Evolutionary conservation across 2,329 filamentous ascomycete genomes (phyloP), one percentile per base, ranked within the genome.

Genomic region (Aureobasidium namibiae): DNA sequence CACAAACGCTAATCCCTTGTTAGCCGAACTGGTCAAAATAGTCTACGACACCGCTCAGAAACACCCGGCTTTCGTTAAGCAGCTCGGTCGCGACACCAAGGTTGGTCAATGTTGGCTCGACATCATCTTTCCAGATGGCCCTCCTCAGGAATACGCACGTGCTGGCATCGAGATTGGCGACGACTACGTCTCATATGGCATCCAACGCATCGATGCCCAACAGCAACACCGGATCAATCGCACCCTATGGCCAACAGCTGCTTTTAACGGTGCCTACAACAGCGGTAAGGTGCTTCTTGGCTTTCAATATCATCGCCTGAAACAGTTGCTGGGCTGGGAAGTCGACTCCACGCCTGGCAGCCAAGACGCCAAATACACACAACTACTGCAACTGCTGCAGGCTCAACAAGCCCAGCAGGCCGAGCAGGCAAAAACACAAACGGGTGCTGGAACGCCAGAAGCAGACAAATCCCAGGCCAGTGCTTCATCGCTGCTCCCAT

Each of bases 81-180:
- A 66, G 21, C 63, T 77, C 18, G 76, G 77, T 7, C 67, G 71
- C 39, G 72, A 77, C 53, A 54, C 69, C 8, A 72, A 70, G 45
- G 67, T 74, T 16, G 73, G 75, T n/a, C 72, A 69, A 24, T 70
- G 67, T 53, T 80, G 76, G 78, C 67, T 81, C 5, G 77, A 80
- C 50, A 69, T 79, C 18, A 70, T 68, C 16, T 80, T 78, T 49
- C 79, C 78, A 1, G 71, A 76, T 45, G 75, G 74, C 4, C 77
- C 77, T 39, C 78, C 78, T 1, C 67, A 70, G 62, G 77, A 80
- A 61, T 81, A 76, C 60, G 75, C 76, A 61, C 73, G 75, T 3
- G 74, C 71, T 21, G 79, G 79, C 0, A 62, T 76, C n/a, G 73
- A 73, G 48, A 68, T 76, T 33, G 67, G 69, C 9, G 70, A 72